Evolutionary conservation across 352 stramenopile genomes (phyloP).

Genomic region (Pythium sukuiense): DNA sequence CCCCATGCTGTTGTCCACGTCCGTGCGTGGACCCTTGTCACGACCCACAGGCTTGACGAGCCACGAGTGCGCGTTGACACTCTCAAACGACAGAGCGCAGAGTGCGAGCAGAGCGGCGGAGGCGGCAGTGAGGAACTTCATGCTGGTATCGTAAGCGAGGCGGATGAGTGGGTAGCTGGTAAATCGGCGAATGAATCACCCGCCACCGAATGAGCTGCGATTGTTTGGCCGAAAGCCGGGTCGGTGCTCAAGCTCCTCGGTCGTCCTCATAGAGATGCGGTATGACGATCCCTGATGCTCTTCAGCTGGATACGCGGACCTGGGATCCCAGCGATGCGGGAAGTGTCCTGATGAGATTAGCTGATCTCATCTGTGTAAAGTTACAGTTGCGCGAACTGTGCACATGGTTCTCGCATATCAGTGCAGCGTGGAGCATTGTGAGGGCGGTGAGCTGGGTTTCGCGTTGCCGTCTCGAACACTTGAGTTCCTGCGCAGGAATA

Average conservation of each 20-base stretch:
- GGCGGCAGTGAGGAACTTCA: slow-evolving; percentile 3
- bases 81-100: not conserved
- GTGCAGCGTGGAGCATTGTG: no score
- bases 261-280: not conserved
- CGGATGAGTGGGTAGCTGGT: not conserved
- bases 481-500: no score
- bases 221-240: no score
- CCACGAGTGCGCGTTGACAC: slow-evolving; percentile 40
- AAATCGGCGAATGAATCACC: not conserved
- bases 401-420: no score
- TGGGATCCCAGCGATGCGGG: not conserved
- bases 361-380: not conserved
- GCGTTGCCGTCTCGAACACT: no score
- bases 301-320: not conserved
- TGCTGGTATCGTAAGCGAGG: not conserved
- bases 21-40: slow-evolving; percentile 32
- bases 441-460: no score
- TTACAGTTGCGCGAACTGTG: not conserved
- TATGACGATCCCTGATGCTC: no score
- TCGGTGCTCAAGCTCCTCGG: not conserved
- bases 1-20: slow-evolving; percentile 34
- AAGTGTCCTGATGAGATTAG: not conserved
- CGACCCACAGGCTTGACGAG: slow-evolving; percentile 44
- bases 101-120: not conserved
- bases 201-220: not conserved